A percentile compares a stretch with the other conserved stretches of the same genome.
These are phyloP conservation scores for Schrenkiella parvula DNA, from an alignment of 345 rosid species.

Conservation along the genomic window DNA sequence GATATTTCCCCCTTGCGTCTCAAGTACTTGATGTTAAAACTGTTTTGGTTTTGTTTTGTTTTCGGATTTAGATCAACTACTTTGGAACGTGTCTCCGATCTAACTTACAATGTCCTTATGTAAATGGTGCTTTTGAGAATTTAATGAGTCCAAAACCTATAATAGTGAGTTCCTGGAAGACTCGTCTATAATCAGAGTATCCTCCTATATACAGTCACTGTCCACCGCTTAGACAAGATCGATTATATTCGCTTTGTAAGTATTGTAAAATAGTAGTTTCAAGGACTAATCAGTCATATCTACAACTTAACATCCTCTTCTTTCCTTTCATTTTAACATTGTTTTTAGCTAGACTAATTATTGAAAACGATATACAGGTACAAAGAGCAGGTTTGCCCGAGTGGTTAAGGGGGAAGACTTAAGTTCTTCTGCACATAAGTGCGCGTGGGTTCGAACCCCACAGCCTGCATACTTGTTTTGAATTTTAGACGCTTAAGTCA, in stretches of 20 bases:
- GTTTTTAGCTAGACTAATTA: neutral
- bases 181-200: neutral
- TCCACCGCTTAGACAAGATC: too few species aligned
- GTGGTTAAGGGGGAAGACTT: conserved; percentile 93
- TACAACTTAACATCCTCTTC: neutral
- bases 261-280: neutral
- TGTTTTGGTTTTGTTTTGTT: neutral
- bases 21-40: neutral
- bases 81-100: neutral
- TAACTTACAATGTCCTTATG: neutral
- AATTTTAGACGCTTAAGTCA: neutral
- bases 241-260: neutral
- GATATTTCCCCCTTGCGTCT: neutral
- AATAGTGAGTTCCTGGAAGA: too few species aligned
- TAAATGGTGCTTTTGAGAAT: conserved; percentile 6
- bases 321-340: neutral
- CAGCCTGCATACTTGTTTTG: conserved; percentile 47
- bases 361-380: neutral
- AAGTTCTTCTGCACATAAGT: conserved; percentile 88
- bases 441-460: conserved; percentile 99
- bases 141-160: neutral
- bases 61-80: neutral
- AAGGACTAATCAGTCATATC: neutral
- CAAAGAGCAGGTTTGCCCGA: conserved; percentile 73
- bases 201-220: neutral